Evolutionary conservation across 2,329 filamentous ascomycete species (phyloP).

Genomic region (Tolypocladium sp.): DNA sequence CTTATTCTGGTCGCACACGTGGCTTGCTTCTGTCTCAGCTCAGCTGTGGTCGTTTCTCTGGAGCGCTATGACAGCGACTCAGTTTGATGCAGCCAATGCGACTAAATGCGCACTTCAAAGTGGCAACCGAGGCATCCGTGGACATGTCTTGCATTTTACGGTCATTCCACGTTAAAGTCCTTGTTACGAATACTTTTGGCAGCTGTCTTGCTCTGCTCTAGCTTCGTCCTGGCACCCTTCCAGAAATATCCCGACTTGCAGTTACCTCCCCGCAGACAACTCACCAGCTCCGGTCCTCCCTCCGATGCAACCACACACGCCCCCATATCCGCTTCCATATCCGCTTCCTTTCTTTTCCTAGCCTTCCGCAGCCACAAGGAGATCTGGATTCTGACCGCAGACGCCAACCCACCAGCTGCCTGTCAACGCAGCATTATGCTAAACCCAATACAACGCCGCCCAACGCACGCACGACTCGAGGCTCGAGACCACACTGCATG

Average conservation of each 20-base stretch:
- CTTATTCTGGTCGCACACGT: neutral
- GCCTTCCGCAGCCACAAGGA: neutral
- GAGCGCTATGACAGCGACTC: too few species aligned
- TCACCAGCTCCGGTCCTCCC: neutral
- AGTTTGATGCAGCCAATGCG: too few species aligned
- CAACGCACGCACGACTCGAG: neutral
- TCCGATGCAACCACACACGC: neutral
- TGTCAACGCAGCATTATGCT: neutral
- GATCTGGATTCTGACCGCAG: too few species aligned
- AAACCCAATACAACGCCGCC: neutral
- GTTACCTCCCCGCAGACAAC: neutral
- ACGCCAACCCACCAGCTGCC: neutral
- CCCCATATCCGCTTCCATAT: neutral
- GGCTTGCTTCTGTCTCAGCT: neutral
- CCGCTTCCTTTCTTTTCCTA: neutral
- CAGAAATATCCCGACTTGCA: neutral
- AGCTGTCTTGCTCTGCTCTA: neutral
- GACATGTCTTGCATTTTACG: too few species aligned
- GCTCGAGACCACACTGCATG: neutral
- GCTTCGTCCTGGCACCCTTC: neutral
- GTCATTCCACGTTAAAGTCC: too few species aligned
- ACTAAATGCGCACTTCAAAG: too few species aligned
- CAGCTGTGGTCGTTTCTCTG: neutral
- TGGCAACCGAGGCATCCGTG: too few species aligned
- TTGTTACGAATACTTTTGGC: too few species aligned